Base-by-base conservation (phyloP, 2,329 filamentous ascomycete species). In the Colletotrichum lupini region DNA sequence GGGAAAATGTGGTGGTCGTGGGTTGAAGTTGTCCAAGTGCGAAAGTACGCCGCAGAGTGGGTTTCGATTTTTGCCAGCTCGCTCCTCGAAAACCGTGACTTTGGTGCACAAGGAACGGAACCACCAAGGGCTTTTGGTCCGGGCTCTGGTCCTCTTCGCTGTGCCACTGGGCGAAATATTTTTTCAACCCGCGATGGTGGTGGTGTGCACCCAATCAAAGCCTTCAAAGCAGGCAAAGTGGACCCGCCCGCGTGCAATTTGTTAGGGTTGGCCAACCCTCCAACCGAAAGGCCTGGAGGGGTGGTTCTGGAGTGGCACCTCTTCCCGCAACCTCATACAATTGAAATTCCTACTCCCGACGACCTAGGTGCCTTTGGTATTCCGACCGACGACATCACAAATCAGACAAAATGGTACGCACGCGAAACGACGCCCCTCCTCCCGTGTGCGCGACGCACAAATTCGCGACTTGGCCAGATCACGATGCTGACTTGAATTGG, bases 211-310 rank as follows among this genome's bases (percentile, higher is more conserved):
- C 83, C 80, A 85, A 85, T 85, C 80, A 84, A 72, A 62, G 64
- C 56, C 55, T 75, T 75, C 67, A 7, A 76, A 78, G 77, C 75
- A 64, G 68, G 75, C 62, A 76, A 76, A 77, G 78, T 77, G 78
- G 79, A 79, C 77, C 80, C 75, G 69, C 62, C 73, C 74, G 76
- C 72, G 14, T 49, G 32, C 8, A 22, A 49, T n/a, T 49, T 49
- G 42, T 49, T 49, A 85, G 83, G 83, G 83, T 82, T 83, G 42
- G 42, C 77, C 80, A 83, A 83, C 83, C 83, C 83, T 85, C 72
- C 67, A 64, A 52, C 61, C 61, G 61, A 73, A 69, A 42, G 57
- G 67, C 52, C 67, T 66, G 66, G 71, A 73, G 67, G 57, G 67
- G 67, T 61, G 60, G 63, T 61, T 57, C 58, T 68, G 68, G 62